Evolutionary conservation across 139 green algal species (phyloP), one percentile per base, ranked within the genome.

Genomic region (Helicosporidium sp.): DNA sequence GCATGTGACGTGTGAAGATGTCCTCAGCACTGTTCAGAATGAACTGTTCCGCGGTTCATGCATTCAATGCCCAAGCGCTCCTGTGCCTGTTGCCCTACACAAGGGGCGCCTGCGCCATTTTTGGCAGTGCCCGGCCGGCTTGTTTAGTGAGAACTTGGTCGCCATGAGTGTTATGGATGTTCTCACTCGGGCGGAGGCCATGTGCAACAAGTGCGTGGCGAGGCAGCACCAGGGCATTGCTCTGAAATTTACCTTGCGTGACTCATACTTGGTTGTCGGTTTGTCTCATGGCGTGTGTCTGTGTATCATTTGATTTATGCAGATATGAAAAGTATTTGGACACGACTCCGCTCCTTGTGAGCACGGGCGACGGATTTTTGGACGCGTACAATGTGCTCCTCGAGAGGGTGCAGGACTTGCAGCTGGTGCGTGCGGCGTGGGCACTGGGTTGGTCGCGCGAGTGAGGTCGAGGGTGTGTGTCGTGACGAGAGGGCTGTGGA

Each of bases 271-370:
- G 31, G 24, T 51, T 57, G 41, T 23, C 22, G 20, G 19, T 34
- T 51, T 41, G 10, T 39, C 33, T 10, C 10, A 13, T 37, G 28
- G 15, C 15, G 6, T 20, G 20, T 10, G 20, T 34, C 27, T 18
- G 18, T 41, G 18, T 40, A 26, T 33, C 10, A 23, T 43, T 34
- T n/a, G 17, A 16, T n/a, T 16, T 27, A 24, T 49, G 19, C 51
- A 87, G 78, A 48, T 87, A 87, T 59, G 78, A 80, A 26, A 78
- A 82, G 36, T 87, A 81, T 56, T 61, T 75, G 8, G 48, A 51
- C 28, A 66, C 71, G 37, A 54, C 43, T 1, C 51, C 52, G 17
- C 31, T 54, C 12, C 52, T 41, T 12, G 58, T 44, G 6, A 81
- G 72, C 46, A 59, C 61, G 10, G 59, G 69, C 16, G 78, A 87